Evolutionary conservation across 2,329 filamentous ascomycete genomes (phyloP).

Genomic region (Monilinia fructicola): DNA sequence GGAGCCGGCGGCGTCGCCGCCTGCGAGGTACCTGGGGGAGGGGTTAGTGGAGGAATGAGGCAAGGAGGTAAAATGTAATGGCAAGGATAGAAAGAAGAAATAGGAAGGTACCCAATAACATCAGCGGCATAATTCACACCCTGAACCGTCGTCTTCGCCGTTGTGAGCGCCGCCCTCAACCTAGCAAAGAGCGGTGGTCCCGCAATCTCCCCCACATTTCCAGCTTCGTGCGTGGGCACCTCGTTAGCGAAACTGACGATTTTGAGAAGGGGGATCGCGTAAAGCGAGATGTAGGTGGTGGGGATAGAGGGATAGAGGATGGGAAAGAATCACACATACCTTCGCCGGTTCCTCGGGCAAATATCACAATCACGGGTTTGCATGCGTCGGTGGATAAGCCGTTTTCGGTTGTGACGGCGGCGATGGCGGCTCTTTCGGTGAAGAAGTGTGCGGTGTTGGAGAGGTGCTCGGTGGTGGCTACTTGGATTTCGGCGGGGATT

Average conservation of each 20-base stretch:
- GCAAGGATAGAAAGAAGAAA: too few relatives aligned
- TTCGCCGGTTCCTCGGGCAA: slow-evolving; percentile 51
- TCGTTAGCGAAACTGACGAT: not conserved
- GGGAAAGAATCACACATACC: not conserved
- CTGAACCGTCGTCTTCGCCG: slow-evolving; percentile 35
- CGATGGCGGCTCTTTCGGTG: not conserved
- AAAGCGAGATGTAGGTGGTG: not conserved
- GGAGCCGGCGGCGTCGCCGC: slow-evolving; percentile 11
- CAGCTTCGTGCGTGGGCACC: slow-evolving; percentile 31
- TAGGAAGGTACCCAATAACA: slow-evolving; percentile 32
- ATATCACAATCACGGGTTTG: slow-evolving; percentile 42
- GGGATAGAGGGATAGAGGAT: too few relatives aligned
- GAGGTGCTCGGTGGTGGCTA: not conserved
- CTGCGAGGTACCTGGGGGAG: slow-evolving; percentile 1
- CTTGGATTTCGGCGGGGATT: not conserved
- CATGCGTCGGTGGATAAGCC: slow-evolving; percentile 11
- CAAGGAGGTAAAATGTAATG: too few relatives aligned
- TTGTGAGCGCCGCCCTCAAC: slow-evolving; percentile 32
- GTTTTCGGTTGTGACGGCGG: slow-evolving; percentile 10
- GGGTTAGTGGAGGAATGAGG: not conserved
- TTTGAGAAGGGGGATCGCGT: not conserved
- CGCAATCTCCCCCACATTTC: slow-evolving; percentile 46
- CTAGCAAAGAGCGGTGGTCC: slow-evolving; percentile 40
- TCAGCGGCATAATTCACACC: slow-evolving; percentile 40
- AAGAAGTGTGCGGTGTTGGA: not conserved